phyloP scores from a whole-genome alignment of 495 filamentous ascomycete genomes.

The Choiromyces venosus region DNA sequence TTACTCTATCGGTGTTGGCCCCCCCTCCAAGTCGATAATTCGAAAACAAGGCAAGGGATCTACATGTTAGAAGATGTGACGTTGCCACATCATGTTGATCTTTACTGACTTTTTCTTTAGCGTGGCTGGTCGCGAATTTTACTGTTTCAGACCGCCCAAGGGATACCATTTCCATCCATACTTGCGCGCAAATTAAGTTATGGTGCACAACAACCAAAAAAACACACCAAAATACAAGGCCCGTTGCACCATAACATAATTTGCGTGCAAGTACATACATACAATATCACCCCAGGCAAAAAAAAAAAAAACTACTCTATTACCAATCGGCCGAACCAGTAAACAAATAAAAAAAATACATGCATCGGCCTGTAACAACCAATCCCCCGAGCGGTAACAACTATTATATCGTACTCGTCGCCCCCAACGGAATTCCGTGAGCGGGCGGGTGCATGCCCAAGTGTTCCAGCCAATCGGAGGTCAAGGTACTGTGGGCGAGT shows the following conservation, averaged over 20 bases:
- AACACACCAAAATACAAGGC: too few relatives aligned
- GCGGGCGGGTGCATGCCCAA: neutral
- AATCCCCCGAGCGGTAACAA: neutral
- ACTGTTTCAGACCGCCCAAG: neutral
- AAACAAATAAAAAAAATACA: neutral
- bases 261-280: too few relatives aligned
- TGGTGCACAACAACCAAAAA: too few relatives aligned
- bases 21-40: too few relatives aligned
- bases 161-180: too few relatives aligned
- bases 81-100: neutral
- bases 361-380: neutral
- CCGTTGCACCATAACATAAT: too few relatives aligned
- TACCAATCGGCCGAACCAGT: neutral
- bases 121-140: neutral
- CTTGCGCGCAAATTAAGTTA: too few relatives aligned
- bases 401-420: neutral
- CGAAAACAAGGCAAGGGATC: too few relatives aligned
- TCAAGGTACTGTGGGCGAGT: neutral
- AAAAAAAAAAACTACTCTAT: neutral
- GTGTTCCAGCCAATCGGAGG: neutral
- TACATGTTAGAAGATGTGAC: neutral
- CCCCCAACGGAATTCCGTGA: neutral
- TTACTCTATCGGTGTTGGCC: too few relatives aligned
- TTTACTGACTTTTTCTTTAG: neutral
- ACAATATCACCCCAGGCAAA: neutral